Evolutionary conservation across 495 filamentous ascomycete species (phyloP).

Genomic region (Penicillium lagena): DNA sequence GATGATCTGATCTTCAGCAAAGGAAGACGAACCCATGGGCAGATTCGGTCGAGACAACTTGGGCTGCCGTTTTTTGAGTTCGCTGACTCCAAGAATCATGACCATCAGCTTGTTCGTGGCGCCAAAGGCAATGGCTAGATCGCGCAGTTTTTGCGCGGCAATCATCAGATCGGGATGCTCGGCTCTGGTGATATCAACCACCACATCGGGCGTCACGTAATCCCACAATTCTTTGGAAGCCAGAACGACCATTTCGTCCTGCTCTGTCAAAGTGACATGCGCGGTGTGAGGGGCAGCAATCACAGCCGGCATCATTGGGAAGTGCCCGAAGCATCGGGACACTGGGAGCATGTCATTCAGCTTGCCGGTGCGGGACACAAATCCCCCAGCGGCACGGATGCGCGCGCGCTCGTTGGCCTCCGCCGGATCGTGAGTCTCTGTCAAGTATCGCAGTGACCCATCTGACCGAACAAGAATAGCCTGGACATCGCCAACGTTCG

Average conservation of each 20-base stretch:
- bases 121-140: conserved; percentile 93
- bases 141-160: conserved; percentile 90
- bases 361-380: conserved; percentile 88
- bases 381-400: conserved; percentile 91
- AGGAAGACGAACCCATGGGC: conserved; percentile 67
- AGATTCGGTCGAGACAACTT: conserved; percentile 69
- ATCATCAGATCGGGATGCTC: conserved; percentile 88
- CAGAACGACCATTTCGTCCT: conserved; percentile 89
- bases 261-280: conserved; percentile 72
- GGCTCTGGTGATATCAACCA: conserved; percentile 82
- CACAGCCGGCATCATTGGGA: conserved; percentile 84
- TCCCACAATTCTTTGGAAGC: conserved; percentile 94
- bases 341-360: conserved; percentile 88
- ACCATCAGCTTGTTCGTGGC: conserved; percentile 95
- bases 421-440: conserved; percentile 87
- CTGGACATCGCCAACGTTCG: conserved; percentile 92
- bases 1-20: conserved; percentile 63
- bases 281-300: conserved; percentile 84
- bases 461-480: conserved; percentile 89
- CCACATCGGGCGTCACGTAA: conserved; percentile 76
- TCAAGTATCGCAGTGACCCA: conserved; percentile 71
- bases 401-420: conserved; percentile 74
- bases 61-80: conserved; percentile 76
- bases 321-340: conserved; percentile 91
- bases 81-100: conserved; percentile 89